Conservation (phyloP, 1,284 basidiomycete genomes). For the Cryptococcus maquisensis region DNA sequence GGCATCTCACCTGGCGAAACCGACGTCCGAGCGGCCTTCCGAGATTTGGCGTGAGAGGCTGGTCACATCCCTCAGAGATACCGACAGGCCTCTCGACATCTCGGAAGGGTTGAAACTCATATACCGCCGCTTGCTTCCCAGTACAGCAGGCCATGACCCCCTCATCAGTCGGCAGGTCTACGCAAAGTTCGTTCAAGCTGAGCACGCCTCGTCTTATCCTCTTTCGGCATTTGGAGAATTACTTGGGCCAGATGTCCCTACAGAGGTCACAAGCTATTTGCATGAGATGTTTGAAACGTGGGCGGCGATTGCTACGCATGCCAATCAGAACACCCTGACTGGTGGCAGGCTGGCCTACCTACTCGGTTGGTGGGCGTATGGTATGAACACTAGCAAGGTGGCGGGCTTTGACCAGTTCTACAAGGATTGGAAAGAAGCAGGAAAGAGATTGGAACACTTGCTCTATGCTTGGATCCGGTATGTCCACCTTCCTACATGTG, state of each 20-base stretch:
- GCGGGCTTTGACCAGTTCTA: conserved; percentile 31
- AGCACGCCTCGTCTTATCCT: conserved; percentile 38
- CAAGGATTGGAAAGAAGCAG: conserved; percentile 31
- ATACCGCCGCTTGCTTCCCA: conserved; percentile 21
- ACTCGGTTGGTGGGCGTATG: conserved; percentile 39
- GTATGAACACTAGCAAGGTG: conserved; percentile 6
- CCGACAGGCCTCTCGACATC: conserved; percentile 21
- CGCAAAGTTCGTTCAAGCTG: conserved; percentile 31
- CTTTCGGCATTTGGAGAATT: conserved; percentile 24
- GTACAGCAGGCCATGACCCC: background rate
- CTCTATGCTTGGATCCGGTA: conserved; percentile 41
- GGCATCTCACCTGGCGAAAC: conserved; percentile 5
- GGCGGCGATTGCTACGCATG: conserved; percentile 29
- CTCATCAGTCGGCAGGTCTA: conserved; percentile 15
- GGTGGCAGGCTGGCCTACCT: conserved; percentile 28
- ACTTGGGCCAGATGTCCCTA: conserved; percentile 17
- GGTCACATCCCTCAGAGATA: conserved; percentile 11
- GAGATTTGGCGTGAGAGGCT: conserved; percentile 19
- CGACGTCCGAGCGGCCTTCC: conserved; percentile 1
- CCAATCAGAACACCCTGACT: conserved; percentile 30
- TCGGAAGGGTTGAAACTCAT: conserved; percentile 31
- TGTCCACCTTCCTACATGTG: background rate
- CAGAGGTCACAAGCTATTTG: conserved; percentile 14
- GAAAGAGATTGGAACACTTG: conserved; percentile 33
- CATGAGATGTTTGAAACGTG: conserved; percentile 36